phyloP scores from a whole-genome alignment of 108 stramenopile species.

The Cyclostephanos invisitatus region DNA sequence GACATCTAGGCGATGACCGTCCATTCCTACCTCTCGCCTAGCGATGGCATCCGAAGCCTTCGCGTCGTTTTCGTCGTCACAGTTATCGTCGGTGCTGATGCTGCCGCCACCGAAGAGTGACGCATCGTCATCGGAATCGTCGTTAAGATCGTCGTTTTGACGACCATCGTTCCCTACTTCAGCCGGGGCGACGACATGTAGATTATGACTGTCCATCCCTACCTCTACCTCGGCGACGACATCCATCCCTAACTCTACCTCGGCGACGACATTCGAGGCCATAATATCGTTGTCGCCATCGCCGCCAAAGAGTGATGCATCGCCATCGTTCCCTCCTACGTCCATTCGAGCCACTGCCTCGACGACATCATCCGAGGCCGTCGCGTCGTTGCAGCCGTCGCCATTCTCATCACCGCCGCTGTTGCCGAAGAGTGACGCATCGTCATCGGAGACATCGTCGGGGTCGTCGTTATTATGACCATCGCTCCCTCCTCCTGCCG shows the following conservation, averaged over 20 bases:
- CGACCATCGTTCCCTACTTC: neutral
- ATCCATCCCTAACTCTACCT: neutral
- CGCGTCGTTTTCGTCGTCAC: too few species aligned
- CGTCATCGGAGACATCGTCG: too few species aligned
- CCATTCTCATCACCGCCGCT: too few species aligned
- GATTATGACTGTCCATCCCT: neutral
- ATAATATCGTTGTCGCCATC: too few species aligned
- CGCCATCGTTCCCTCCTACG: neutral
- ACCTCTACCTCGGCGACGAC: neutral
- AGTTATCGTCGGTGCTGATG: too few species aligned
- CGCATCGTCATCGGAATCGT: too few species aligned
- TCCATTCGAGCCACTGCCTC: too few species aligned
- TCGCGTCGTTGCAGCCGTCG: neutral
- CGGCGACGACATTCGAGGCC: neutral
- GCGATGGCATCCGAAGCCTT: neutral
- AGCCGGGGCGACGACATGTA: neutral
- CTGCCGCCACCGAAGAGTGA: too few species aligned
- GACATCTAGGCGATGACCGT: too few species aligned
- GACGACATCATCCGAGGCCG: neutral
- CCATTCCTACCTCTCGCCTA: neutral
- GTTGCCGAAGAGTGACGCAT: too few species aligned
- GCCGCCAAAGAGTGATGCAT: neutral
- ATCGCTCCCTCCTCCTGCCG: neutral
- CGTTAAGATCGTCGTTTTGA: too few species aligned
- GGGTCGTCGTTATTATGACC: too few species aligned